A percentile compares a stretch with the other conserved stretches of the same genome.
Evolutionary conservation across 2,329 filamentous ascomycete genomes (phyloP).

Genomic region (Sporothrix brasiliensis): DNA sequence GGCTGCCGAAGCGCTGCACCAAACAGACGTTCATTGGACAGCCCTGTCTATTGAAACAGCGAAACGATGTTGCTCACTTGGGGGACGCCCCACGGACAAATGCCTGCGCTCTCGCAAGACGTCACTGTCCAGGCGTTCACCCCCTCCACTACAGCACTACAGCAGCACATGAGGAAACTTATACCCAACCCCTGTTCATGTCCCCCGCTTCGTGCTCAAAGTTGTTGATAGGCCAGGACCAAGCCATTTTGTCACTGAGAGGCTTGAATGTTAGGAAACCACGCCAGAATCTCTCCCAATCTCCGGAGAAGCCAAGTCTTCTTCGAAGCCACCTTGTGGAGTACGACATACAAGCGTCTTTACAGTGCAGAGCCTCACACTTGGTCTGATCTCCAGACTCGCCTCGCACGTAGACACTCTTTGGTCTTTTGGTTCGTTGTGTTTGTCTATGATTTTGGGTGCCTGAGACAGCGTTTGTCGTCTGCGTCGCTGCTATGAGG

Average conservation of each 20-base stretch:
- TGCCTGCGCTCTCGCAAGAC: background rate
- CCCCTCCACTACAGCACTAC: no score
- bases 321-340: background rate
- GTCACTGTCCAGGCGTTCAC: conserved; percentile 22
- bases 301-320: background rate
- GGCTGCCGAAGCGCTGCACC: background rate
- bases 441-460: background rate
- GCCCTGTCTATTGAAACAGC: conserved; percentile 2
- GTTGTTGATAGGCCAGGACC: background rate
- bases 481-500: background rate
- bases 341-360: background rate
- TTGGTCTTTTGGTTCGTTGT: background rate
- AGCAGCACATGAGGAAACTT: no score
- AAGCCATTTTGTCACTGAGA: background rate
- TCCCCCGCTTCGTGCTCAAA: conserved; percentile 5
- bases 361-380: no score
- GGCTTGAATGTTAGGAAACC: background rate
- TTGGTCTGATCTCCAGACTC: conserved; percentile 10
- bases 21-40: conserved; percentile 2
- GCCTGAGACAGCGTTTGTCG: background rate
- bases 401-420: background rate
- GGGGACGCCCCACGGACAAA: conserved; percentile 1
- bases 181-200: background rate
- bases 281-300: background rate
- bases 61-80: background rate